Evolutionary conservation across 352 stramenopile species (phyloP), one percentile per base, ranked within the genome.

Genomic region (Globisporangium paddicum): DNA sequence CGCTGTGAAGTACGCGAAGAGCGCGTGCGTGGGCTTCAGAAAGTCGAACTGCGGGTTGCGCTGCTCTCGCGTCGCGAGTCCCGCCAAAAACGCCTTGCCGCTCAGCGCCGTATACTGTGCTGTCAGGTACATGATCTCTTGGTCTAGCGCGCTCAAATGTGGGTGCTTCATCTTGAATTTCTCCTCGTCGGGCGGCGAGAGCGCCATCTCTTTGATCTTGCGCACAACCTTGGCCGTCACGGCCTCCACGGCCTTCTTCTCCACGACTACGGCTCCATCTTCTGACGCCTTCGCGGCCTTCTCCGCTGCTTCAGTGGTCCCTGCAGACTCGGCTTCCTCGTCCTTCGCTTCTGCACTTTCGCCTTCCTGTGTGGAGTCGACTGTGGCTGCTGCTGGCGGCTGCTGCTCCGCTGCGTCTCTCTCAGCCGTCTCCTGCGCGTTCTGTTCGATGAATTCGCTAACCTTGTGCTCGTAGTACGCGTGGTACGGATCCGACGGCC

Each of bases 391-490:
- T 35, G 48, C 4, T 32, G 28, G 28, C 6, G 28, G 3, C 28
- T 32, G 28, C 14, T 48, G 21, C 44, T 19, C 63, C 26, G 30
- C 58, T 35, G 62, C 61, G 21, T 52, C 23, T 16, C 19, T 51
- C 26, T 55, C 32, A 5, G 52, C 16, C 38, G 16, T 34, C 7
- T 48, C 41, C 14, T 77, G 55, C 18, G 60, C 63, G 21, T 81
- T 77, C 32, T 76, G 64, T 25, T 80, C 77, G 14, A 90, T 67
- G 72, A 97, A 75, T 60, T 96, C 83, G 47, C 67, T 69, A 57
- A 99, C 97, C 60, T 97, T 96, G 69, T 98, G 81, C 86, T 99
- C 96, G 68, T 99, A 99, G 79, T 99, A 99, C 21, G 94, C 92
- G 76, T 99, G 91, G 74, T 99, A 99, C 41, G 97, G 97, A 56